Evolutionary conservation across 768 basidiomycete genomes (phyloP), one percentile per base, ranked within the genome.

Genomic region (Coprinellus aureogranulatus): DNA sequence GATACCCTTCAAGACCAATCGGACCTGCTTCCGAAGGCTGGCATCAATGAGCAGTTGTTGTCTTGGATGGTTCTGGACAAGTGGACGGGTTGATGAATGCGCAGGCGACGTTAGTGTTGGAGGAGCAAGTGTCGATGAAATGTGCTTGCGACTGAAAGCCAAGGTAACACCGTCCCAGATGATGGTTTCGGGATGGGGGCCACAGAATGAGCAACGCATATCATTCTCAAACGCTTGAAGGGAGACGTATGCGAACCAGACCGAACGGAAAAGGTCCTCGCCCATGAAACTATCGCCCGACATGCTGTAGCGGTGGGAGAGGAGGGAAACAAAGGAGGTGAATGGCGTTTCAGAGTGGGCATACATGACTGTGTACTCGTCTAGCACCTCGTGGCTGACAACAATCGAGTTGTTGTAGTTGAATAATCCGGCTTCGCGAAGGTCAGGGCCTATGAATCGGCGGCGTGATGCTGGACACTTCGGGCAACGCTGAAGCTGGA

Each of bases 101-200:
- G 26, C 8, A 27, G 41, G 3, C n/a, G 28, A 16, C 18, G 34
- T 34, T 6, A 30, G 9, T 16, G 70, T 73, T 0, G 71, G 72
- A 0, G 71, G 70, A 14, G 56, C 30, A 12, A 73, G 61, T 2
- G 66, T 58, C 2, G 61, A 45, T 0, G 59, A 57, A 1, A 72
- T 51, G 42, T 71, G 68, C 51, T 71, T 69, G 11, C 59, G 54
- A 47, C 62, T 65, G 55, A 70, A 75, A 2, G 68, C 63, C 16
- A 74, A 51, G 2, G 68, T 70, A 0, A 73, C 68, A 3, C 72
- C 70, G 57, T 75, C 72, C 63, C 68, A 72, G 22, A 75, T 74
- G 9, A 65, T 64, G n/a, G 61, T 59, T 26, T 68, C 65, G 2
- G 71, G 72, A 30, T 46, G 41, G 0, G 64, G 62, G 0, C 71